These are phyloP conservation scores for Melastoma candidum DNA, from an alignment of 441 rosid species.

Conservation along the genomic window DNA sequence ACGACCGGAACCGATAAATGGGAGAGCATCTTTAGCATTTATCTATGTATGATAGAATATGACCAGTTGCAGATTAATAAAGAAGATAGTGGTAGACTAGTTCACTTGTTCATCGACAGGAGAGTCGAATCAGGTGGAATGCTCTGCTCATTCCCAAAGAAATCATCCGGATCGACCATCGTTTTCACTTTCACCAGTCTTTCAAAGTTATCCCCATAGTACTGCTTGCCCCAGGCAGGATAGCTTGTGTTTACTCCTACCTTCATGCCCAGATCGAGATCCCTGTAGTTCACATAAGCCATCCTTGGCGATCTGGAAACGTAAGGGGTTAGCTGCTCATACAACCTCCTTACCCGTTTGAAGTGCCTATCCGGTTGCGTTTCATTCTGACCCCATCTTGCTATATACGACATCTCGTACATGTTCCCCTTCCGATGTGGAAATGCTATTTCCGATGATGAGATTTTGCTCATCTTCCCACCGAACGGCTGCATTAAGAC, in stretches of 20 bases:
- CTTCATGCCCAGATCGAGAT: constrained; percentile 5
- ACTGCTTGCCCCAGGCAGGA: constrained; percentile 5
- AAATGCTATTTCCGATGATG: background rate
- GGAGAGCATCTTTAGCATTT: no score
- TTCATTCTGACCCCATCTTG: constrained; percentile 8
- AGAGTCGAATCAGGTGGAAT: background rate
- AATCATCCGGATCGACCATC: background rate
- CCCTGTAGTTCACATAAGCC: constrained; percentile 8
- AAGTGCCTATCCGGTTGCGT: background rate
- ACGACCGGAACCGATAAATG: no score
- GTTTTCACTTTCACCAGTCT: constrained; percentile 9
- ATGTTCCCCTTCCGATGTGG: constrained; percentile 64
- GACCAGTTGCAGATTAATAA: no score
- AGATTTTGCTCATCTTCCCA: background rate
- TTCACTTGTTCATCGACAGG: no score
- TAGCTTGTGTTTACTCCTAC: constrained; percentile 3
- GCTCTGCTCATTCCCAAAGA: constrained; percentile 4
- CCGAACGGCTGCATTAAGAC: constrained; percentile 13
- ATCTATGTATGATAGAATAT: no score
- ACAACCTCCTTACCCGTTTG: constrained; percentile 3
- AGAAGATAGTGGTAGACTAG: no score
- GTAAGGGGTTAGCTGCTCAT: constrained; percentile 3
- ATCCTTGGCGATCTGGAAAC: constrained; percentile 6
- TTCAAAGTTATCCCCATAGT: constrained; percentile 1
- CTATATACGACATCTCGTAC: constrained; percentile 15